Percentiles rank a stretch among this genome's conserved stretches.
Evolutionary conservation across 2,329 filamentous ascomycete genomes (phyloP).

Genomic region (Hymenoscyphus salicellus): DNA sequence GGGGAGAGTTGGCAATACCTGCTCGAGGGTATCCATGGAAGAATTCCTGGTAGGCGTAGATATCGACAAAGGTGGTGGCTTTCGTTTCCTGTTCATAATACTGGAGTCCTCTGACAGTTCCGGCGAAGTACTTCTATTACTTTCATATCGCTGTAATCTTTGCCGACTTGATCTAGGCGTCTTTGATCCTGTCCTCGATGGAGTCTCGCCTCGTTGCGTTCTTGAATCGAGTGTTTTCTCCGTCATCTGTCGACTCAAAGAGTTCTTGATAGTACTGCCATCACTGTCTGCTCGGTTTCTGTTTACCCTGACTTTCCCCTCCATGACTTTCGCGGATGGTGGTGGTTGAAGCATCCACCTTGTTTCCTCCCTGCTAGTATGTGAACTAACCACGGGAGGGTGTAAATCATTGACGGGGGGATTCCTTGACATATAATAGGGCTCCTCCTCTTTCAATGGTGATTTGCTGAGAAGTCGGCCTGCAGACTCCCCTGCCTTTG

Average conservation of each 20-base stretch:
- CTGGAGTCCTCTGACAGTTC: slow-evolving; percentile 26
- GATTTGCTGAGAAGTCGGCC: slow-evolving; percentile 53
- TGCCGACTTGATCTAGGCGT: slow-evolving; percentile 17
- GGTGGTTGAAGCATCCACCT: slow-evolving; percentile 93
- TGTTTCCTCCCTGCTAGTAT: slow-evolving; percentile 67
- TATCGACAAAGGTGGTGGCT: slow-evolving; percentile 29
- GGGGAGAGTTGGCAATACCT: slow-evolving; percentile 21
- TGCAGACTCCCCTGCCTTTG: slow-evolving; percentile 52
- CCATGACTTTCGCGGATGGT: slow-evolving; percentile 87
- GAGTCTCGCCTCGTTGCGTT: slow-evolving; percentile 31
- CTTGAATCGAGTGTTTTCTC: slow-evolving; percentile 33
- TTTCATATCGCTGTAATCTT: slow-evolving; percentile 20
- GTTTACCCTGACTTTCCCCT: slow-evolving; percentile 71
- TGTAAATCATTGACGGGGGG: slow-evolving; percentile 84
- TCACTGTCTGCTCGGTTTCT: slow-evolving; percentile 48
- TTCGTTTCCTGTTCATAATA: slow-evolving; percentile 23
- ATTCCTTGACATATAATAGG: slow-evolving; percentile 42
- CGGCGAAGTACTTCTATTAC: slow-evolving; percentile 23
- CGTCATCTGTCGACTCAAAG: slow-evolving; percentile 32
- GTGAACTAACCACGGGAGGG: slow-evolving; percentile 77
- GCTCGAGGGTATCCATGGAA: slow-evolving; percentile 26
- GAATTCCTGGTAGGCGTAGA: slow-evolving; percentile 12
- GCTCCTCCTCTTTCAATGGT: slow-evolving; percentile 36
- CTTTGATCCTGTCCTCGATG: slow-evolving; percentile 15
- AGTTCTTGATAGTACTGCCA: slow-evolving; percentile 43